phyloP scores from a whole-genome alignment of 1,139 yeast genomes.

The Sugiyamaella paludigena region DNA sequence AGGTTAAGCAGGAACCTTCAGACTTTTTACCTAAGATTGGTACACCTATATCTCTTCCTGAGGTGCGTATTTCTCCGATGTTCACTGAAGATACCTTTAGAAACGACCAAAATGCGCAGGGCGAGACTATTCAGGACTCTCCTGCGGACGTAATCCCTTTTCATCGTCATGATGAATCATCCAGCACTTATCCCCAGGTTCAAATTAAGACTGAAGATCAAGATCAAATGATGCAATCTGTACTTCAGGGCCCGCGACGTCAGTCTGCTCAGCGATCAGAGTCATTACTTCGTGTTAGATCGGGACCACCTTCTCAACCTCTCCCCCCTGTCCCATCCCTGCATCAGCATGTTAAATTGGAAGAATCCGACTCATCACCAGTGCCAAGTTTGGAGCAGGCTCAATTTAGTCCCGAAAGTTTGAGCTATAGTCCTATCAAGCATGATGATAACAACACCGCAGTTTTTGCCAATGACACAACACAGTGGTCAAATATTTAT shows the following conservation, averaged over 20 bases:
- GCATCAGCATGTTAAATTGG: constrained; percentile 4
- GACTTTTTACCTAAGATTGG: constrained; percentile 4
- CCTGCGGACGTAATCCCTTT: no score
- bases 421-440: constrained; percentile 20
- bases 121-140: no score
- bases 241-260: no score
- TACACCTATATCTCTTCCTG: constrained; percentile 12
- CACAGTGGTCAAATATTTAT: constrained; percentile 2
- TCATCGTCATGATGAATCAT: no score
- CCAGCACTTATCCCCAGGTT: no score
- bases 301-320: constrained; percentile 5
- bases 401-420: constrained; percentile 14
- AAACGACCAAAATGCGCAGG: no score
- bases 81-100: constrained; percentile 2
- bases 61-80: constrained; percentile 13
- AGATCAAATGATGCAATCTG: no score
- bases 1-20: constrained; percentile 4
- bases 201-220: no score
- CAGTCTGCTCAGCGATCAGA: not conserved
- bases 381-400: constrained; percentile 24
- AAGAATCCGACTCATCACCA: constrained; percentile 18
- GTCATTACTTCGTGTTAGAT: not conserved
- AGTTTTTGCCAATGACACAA: constrained; percentile 1
- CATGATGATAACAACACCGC: constrained; percentile 8
- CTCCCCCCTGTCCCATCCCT: constrained; percentile 2